Evolutionary conservation across 805 yeast species (phyloP), one percentile per base, ranked within the genome.

Genomic region (Cyberlindnera mrakii): DNA sequence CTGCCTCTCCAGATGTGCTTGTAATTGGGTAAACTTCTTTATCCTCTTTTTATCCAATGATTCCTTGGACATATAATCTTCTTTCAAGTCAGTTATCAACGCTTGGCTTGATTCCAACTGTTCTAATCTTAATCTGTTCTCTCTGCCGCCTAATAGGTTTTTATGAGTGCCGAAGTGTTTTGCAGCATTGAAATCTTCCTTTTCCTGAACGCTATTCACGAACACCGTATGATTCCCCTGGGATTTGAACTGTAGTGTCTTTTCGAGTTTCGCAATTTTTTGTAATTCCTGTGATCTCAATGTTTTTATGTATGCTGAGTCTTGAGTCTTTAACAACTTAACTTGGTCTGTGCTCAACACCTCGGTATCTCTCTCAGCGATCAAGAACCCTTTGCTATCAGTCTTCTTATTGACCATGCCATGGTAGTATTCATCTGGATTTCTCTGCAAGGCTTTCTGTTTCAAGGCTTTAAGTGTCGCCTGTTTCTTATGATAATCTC

Each of bases 341-440:
- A 84, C 85, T 56, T 91, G 96, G 43, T 82, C 96, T 39, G 74
- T 74, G 8, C 79, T 66, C 42, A 89, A 64, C 29, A 69, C 68
- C 51, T 77, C 84, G 20, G 70, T 74, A 16, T 77, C 84, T 47
- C 95, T 71, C 18, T 85, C 86, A 1, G 80, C 67, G 10, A 84
- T 61, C 39, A 84, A 57, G 8, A 85, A 71, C 1, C 97, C 97
- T 10, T 74, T 68, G 2, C 71, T 66, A 50, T 88, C 95, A 5
- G 93, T 79, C 54, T 72, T 74, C 47, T 72, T 70, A 13, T 74
- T 70, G 29, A 82, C 77, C 99, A 93, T 93, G 17, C 88, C 93
- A 76, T 88, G 96, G 64, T 91, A 89, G 67, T 85, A 93, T 64
- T 93, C 99, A 72, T 93, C 99, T 14, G 95, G 95, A 60, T 93